Base-by-base conservation (phyloP, 805 yeast genomes). In the Saccharomycopsis synnaedendra region DNA sequence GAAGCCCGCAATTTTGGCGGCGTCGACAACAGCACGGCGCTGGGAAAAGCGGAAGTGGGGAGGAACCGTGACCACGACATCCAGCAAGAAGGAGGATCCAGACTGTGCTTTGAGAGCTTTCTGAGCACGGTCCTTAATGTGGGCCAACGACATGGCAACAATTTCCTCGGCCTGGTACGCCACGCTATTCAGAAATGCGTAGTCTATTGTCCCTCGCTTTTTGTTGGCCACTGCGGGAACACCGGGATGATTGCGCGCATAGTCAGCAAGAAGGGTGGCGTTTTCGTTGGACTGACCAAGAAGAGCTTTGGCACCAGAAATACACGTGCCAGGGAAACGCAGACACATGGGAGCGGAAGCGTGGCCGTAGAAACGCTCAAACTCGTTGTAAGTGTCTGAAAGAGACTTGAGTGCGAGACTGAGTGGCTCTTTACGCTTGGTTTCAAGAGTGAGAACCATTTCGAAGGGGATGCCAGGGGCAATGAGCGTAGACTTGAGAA, bases 401-500 rank as follows among this genome's bases (percentile, higher is more conserved):
- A 66, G 56, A 1, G 67, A 62, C 45, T 79, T 74, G 51, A 89
- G 69, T 0, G 85, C 80, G 8, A 93, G 56, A 1, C 94, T 96
- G 3, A 89, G 74, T 4, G 80, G 69, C 57, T 90, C 97, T 61
- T 93, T 93, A 49, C 98, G 73, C 64, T 88, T 86, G 3, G 96
- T 82, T 58, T 93, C 97, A 30, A 86, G 82, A 3, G 97, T 86
- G 52, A 93, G 68, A 9, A 93, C 82, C 39, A 93, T 74, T 58
- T 93, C 97, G 60, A 89, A 80, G 10, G 88, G 83, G 27, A 87
- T 79, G 8, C 88, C 86, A 0, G 97, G 97, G 0, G 96, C 96
- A 39, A 93, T 84, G 42, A 93, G 69, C 44, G 82, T 85, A 2
- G 95, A 87, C 61, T 93, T 93, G 29, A 88, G 76, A 68, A 71